Conservation (phyloP, 2,329 filamentous ascomycete species). For the Penicillium sp. region DNA sequence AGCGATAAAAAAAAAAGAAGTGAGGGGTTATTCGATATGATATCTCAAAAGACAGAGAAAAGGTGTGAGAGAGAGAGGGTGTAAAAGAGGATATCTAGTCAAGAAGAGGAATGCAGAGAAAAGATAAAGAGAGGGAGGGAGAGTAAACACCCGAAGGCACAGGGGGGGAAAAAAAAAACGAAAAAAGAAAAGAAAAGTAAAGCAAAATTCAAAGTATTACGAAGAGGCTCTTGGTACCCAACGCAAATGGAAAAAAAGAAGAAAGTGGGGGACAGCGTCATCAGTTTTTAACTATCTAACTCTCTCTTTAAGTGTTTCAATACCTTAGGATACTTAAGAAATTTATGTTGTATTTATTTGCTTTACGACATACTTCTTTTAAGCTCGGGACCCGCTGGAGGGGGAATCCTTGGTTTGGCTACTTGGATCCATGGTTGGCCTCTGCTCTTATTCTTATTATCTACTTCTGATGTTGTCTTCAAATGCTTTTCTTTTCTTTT, state of each 20-base stretch:
- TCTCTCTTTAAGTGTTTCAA: neutral
- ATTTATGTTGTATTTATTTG: neutral
- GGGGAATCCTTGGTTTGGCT: constrained; percentile 13
- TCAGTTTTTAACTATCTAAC: constrained; percentile 7
- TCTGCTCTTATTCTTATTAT: constrained; percentile 3
- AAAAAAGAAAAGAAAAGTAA: neutral
- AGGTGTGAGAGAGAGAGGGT: neutral
- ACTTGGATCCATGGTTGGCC: constrained; percentile 8
- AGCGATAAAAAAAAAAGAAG: constrained; percentile 10
- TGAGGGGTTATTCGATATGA: constrained; percentile 15
- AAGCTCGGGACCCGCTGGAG: constrained; percentile 22
- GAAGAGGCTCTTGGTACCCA: constrained; percentile 26
- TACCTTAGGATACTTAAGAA: neutral
- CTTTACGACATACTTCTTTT: constrained; percentile 4
- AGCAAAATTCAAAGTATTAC: constrained; percentile 19
- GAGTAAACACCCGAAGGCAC: constrained; percentile 3
- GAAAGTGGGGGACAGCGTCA: constrained; percentile 14
- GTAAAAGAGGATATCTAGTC: neutral
- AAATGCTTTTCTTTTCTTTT: neutral
- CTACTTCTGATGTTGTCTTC: neutral
- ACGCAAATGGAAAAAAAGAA: constrained; percentile 13
- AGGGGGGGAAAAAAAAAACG: constrained; percentile 2
- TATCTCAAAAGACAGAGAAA: neutral
- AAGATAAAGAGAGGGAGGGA: constrained; percentile 1
- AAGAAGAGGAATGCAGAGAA: constrained; percentile 2